Evolutionary conservation across 164 flowering plant genomes (phyloP).

Genomic region (Houttuynia cordata): DNA sequence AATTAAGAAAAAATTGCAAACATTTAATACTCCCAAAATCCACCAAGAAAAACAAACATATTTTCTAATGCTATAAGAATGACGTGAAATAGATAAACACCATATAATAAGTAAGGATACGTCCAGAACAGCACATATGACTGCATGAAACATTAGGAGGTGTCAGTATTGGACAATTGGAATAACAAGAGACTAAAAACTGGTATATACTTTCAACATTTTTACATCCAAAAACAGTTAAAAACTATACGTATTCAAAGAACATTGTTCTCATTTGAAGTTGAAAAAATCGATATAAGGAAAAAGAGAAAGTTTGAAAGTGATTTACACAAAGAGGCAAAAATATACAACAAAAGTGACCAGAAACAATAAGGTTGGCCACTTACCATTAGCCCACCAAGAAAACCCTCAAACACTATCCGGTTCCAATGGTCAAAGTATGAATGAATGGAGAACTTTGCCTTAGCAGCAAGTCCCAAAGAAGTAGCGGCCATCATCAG

Average conservation of each 20-base stretch:
- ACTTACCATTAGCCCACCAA: conserved; percentile 86
- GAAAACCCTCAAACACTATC: conserved; percentile 65
- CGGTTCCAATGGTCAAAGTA: conserved; percentile 87
- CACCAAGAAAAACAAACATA: background rate
- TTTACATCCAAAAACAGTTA: background rate
- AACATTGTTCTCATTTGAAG: background rate
- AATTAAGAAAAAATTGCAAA: background rate
- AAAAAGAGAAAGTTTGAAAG: background rate
- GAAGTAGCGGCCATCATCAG: conserved; percentile 83
- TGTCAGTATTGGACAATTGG: background rate
- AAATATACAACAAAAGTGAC: background rate
- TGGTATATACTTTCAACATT: background rate
- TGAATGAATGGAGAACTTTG: conserved; percentile 56
- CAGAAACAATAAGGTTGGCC: background rate
- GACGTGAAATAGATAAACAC: background rate
- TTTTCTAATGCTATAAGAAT: background rate
- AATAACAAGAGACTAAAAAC: background rate
- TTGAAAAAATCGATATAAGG: background rate
- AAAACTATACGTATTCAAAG: background rate
- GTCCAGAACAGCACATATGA: conserved; percentile 98
- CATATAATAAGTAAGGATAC: conserved; percentile 59
- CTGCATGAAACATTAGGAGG: conserved; percentile 33
- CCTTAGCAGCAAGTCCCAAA: conserved; percentile 66
- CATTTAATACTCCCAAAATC: background rate
- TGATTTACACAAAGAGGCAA: background rate